Base-by-base conservation (phyloP, 768 basidiomycete genomes). In the Psilocybe cyanescens region DNA sequence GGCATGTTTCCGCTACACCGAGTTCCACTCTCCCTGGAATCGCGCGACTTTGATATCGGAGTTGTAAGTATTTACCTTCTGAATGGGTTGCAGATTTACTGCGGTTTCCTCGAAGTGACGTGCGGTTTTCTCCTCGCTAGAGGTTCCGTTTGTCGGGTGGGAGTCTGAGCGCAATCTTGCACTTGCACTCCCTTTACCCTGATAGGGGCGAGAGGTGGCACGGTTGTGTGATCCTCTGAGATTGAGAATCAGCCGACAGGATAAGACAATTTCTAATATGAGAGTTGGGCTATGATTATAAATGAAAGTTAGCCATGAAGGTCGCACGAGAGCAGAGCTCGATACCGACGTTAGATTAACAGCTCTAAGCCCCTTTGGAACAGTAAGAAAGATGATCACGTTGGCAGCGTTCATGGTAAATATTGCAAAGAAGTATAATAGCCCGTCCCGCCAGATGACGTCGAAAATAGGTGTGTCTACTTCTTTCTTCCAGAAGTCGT, bases 391-490 rank as follows among this genome's bases (percentile, higher is more conserved):
- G 16, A 71, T 63, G 45, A 70, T 37, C 14, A 71, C 66, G 46
- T 70, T 71, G 53, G 63, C 39, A 6, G 63, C n/a, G 48, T 71
- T 72, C 67, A 71, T 70, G 12, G 67, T 60, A 51, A 71, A 71
- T 28, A 72, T 70, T 16, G 66, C 68, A 19, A 66, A 64, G 48
- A 72, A 72, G 58, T 72, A 72, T 11, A 70, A 17, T 2, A 72
- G 31, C 2, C 71, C 70, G 41, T 72, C 70, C 8, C 68, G 62
- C 58, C 58, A 64, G 17, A 64, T 64, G 30, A 64, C 33, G 31
- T 46, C 31, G 45, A 64, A 64, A 14, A 64, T 35, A 46, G 63
- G 58, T 5, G 59, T 60, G 48, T 64, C 37, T 14, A 64, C 24
- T 46, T 64, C 54, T 39, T 45, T 39, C 39, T 35, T 64, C 58